Conservation (phyloP, 108 stramenopile genomes). For the Aureococcus anophagefferens region DNA sequence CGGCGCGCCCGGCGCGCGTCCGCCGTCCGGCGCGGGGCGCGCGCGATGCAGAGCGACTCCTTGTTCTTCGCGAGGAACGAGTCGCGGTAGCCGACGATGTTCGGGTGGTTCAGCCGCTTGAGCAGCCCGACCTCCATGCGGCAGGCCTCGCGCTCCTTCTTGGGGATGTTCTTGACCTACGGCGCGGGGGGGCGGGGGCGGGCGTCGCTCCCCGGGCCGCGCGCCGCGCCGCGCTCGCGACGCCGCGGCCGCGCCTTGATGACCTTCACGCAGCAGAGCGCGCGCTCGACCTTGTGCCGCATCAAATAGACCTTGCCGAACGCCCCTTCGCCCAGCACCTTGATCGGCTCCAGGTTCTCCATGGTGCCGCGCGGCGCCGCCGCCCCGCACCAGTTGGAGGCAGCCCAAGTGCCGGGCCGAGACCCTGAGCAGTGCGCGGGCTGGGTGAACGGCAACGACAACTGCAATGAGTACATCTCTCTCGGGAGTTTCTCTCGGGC, state of each 20-base stretch:
- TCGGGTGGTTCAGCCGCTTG: constrained; percentile 41
- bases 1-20: too few relatives aligned
- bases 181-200: too few relatives aligned
- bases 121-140: constrained; percentile 42
- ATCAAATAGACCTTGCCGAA: constrained; percentile 59
- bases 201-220: background rate
- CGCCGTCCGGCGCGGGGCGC: too few relatives aligned
- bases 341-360: background rate
- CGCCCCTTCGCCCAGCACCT: constrained; percentile 47
- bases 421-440: too few relatives aligned
- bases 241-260: too few relatives aligned
- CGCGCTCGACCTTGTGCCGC: constrained; percentile 31
- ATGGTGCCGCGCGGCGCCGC: too few relatives aligned
- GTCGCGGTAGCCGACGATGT: constrained; percentile 46
- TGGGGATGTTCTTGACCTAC: constrained; percentile 33
- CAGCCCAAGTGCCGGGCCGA: too few relatives aligned
- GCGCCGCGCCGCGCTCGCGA: constrained; percentile 1
- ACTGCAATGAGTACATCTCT: too few relatives aligned
- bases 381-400: too few relatives aligned
- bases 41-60: constrained; percentile 35
- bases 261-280: constrained; percentile 38
- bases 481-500: too few relatives aligned
- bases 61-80: constrained; percentile 24
- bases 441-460: too few relatives aligned
- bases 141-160: constrained; percentile 43